A percentile compares a stretch with the other conserved stretches of the same genome.
These are phyloP conservation scores for Lodderomyces orthopsilosis DNA, from an alignment of 1,139 yeast genomes.

Conservation along the genomic window DNA sequence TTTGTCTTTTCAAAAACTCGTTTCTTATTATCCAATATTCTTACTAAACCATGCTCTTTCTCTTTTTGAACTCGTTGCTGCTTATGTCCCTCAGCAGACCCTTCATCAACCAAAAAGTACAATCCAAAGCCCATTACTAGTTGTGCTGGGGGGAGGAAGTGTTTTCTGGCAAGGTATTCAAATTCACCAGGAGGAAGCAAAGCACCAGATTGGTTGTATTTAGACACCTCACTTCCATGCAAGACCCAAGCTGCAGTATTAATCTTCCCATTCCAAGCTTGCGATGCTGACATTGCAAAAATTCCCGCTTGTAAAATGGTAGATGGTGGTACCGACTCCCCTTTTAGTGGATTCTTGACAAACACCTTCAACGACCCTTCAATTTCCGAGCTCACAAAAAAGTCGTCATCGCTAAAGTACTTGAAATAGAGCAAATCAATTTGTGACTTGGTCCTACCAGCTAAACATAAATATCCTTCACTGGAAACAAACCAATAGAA, in stretches of 20 bases:
- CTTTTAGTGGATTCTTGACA: constrained; percentile 68
- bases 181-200: constrained; percentile 66
- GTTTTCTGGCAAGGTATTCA: constrained; percentile 54
- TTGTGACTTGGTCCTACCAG: constrained; percentile 84
- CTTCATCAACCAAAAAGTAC: constrained; percentile 67
- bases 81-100: constrained; percentile 42
- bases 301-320: constrained; percentile 90
- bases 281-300: constrained; percentile 74
- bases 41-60: constrained; percentile 45
- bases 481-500: constrained; percentile 88
- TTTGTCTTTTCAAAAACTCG: constrained; percentile 25
- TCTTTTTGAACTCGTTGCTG: constrained; percentile 36
- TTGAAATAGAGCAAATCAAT: constrained; percentile 79
- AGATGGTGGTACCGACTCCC: constrained; percentile 70
- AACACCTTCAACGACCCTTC: constrained; percentile 76
- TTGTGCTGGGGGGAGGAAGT: constrained; percentile 74
- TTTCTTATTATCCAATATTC: constrained; percentile 38
- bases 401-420: constrained; percentile 71
- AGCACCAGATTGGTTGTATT: constrained; percentile 63
- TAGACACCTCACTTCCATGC: constrained; percentile 61
- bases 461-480: constrained; percentile 83
- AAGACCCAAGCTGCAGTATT: constrained; percentile 85
- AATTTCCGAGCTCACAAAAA: constrained; percentile 70
- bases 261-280: constrained; percentile 86
- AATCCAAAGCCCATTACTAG: constrained; percentile 89